A percentile compares a stretch with the other conserved stretches of the same genome.
Evolutionary conservation across 139 green algal species (phyloP).

Genomic region (Yamagishiella unicocca): DNA sequence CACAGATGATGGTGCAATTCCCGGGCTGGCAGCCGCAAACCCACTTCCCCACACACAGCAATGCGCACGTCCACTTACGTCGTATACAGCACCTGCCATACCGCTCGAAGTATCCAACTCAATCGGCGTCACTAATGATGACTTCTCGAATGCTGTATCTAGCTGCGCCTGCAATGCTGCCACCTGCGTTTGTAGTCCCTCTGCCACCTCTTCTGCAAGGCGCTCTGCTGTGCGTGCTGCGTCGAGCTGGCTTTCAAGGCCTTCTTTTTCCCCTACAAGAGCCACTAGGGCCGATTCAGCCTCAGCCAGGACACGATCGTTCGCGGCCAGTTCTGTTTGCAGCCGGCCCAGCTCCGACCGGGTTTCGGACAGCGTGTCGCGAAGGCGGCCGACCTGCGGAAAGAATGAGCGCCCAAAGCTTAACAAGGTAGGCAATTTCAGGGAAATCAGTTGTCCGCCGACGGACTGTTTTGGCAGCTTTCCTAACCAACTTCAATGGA

Average conservation of each 20-base stretch:
- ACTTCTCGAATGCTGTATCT: neutral
- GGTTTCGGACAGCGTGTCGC: neutral
- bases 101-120: neutral
- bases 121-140: neutral
- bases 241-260: neutral
- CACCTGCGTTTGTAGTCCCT: constrained; percentile 12
- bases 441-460: no score
- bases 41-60: no score
- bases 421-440: no score
- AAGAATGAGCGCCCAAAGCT: no score
- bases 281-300: constrained; percentile 16
- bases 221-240: neutral
- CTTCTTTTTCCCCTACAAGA: constrained; percentile 25
- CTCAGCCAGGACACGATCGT: constrained; percentile 35
- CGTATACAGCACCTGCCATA: neutral
- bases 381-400: neutral
- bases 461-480: no score
- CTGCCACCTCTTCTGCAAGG: neutral
- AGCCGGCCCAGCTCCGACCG: neutral
- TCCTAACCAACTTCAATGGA: no score
- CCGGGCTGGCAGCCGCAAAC: no score
- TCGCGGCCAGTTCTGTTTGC: constrained; percentile 19
- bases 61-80: constrained; percentile 25
- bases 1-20: no score
- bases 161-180: constrained; percentile 15